A percentile compares a stretch with the other conserved stretches of the same genome.
phyloP scores from a whole-genome alignment of 768 basidiomycete genomes.

The Boletus rex-veris region DNA sequence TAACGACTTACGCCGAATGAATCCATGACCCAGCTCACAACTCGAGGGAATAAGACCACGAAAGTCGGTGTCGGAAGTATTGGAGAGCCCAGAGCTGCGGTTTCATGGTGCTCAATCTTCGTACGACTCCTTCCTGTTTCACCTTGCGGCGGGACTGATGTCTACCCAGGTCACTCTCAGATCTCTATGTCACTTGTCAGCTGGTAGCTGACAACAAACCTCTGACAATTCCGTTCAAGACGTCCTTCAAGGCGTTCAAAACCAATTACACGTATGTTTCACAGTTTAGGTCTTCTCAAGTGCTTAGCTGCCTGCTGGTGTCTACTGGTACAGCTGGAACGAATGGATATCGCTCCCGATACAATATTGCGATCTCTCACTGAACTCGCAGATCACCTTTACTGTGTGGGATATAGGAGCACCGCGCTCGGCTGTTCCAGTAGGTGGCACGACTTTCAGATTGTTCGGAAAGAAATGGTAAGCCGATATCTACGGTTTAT shows the following conservation, averaged over 20 bases:
- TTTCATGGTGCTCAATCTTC: slow-evolving; percentile 82
- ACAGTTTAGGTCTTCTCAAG: not conserved
- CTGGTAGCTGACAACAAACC: slow-evolving; percentile 92
- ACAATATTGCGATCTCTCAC: slow-evolving; percentile 88
- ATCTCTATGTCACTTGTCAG: slow-evolving; percentile 91
- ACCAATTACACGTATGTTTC: slow-evolving; percentile 63
- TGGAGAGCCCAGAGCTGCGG: slow-evolving; percentile 77
- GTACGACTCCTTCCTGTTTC: slow-evolving; percentile 36
- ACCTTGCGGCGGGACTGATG: slow-evolving; percentile 16
- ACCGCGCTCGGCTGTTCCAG: slow-evolving; percentile 71
- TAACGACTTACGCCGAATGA: not conserved
- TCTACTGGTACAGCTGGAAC: slow-evolving; percentile 68
- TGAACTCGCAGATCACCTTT: slow-evolving; percentile 84
- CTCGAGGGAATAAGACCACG: slow-evolving; percentile 79
- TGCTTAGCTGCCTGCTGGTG: not conserved
- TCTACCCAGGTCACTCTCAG: slow-evolving; percentile 70
- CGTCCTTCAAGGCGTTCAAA: slow-evolving; percentile 91
- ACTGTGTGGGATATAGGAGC: slow-evolving; percentile 96
- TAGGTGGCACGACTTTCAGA: slow-evolving; percentile 88
- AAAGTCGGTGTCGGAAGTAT: slow-evolving; percentile 69
- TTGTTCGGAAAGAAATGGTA: slow-evolving; percentile 94
- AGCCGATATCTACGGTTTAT: slow-evolving; percentile 13
- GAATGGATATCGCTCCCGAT: slow-evolving; percentile 93
- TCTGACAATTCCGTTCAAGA: slow-evolving; percentile 86
- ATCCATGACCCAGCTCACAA: slow-evolving; percentile 56